phyloP scores from a whole-genome alignment of 192 early-diverging fungal species.

The Backusella australiensis region DNA sequence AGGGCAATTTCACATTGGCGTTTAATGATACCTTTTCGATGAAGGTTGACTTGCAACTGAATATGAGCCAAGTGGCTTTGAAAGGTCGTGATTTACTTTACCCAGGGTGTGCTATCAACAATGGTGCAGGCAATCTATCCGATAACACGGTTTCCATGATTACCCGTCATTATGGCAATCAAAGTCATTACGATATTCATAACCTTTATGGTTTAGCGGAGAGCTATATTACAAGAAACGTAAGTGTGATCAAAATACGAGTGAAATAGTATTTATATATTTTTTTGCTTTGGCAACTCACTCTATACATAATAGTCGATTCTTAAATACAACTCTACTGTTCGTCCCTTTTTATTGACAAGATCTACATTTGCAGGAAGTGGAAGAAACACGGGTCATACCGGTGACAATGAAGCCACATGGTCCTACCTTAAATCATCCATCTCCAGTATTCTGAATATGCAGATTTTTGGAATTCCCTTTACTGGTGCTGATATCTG shows the following conservation, averaged over 20 bases:
- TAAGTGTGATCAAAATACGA: not conserved
- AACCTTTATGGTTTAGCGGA: constrained; percentile 34
- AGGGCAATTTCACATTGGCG: constrained; percentile 22
- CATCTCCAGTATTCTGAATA: constrained; percentile 56
- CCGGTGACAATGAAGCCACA: constrained; percentile 59
- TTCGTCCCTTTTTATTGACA: constrained; percentile 56
- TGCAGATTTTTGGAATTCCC: constrained; percentile 70
- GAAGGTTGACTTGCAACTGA: constrained; percentile 48
- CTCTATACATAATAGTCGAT: constrained; percentile 2
- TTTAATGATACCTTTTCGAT: constrained; percentile 14
- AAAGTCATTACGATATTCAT: constrained; percentile 29
- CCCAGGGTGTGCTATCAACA: constrained; percentile 52
- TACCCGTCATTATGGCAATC: constrained; percentile 27
- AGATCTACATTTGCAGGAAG: constrained; percentile 66
- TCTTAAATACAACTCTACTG: constrained; percentile 7
- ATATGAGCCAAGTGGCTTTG: constrained; percentile 14
- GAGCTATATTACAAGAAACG: constrained; percentile 19
- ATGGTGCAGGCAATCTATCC: constrained; percentile 42
- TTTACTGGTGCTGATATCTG: constrained; percentile 71
- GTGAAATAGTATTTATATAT: not conserved
- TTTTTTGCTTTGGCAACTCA: not conserved
- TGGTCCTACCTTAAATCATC: constrained; percentile 60
- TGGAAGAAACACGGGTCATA: constrained; percentile 36
- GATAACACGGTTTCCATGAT: constrained; percentile 44
- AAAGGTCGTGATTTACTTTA: constrained; percentile 30